A percentile compares a stretch with the other conserved stretches of the same genome.
Evolutionary conservation across 371 early-diverging fungal genomes (phyloP).

Genomic region (Mortierella sp.): DNA sequence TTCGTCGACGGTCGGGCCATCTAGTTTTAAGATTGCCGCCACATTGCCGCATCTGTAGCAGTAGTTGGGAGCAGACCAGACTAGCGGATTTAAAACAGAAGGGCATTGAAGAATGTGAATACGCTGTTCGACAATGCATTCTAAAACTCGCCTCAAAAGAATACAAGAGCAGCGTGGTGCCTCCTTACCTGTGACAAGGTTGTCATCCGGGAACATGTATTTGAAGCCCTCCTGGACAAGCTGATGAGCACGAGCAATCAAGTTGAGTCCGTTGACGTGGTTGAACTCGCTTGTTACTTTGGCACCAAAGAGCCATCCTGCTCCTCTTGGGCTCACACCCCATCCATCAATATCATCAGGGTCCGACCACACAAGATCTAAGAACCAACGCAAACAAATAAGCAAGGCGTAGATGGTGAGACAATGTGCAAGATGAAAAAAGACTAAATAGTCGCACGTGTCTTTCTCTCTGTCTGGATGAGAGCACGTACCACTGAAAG

Average conservation of each 20-base stretch:
- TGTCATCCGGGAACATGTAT: conserved; percentile 96
- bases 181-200: conserved; percentile 87
- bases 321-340: conserved; percentile 98
- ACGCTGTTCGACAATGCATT: too few relatives aligned
- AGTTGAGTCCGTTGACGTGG: conserved; percentile 94
- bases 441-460: not conserved
- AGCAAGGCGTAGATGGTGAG: conserved; percentile 1
- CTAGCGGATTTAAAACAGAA: conserved; percentile 40
- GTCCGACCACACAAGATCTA: conserved; percentile 99
- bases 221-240: conserved; percentile 98
- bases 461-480: not conserved
- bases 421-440: not conserved
- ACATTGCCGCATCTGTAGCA: conserved; percentile 99
- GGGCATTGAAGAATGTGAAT: not conserved
- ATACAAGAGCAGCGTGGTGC: not conserved
- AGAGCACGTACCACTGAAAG: conserved; percentile 86
- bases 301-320: conserved; percentile 98
- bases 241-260: conserved; percentile 98
- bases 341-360: conserved; percentile 98
- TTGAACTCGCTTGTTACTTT: conserved; percentile 98
- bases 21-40: conserved; percentile 98
- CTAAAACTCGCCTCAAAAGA: not conserved
- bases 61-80: conserved; percentile 99
- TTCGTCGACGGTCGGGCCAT: conserved; percentile 86
- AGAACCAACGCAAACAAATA: conserved; percentile 13